These are phyloP conservation scores for Hygrophila difformis DNA, from an alignment of 257 asterid genomes.

Conservation along the genomic window DNA sequence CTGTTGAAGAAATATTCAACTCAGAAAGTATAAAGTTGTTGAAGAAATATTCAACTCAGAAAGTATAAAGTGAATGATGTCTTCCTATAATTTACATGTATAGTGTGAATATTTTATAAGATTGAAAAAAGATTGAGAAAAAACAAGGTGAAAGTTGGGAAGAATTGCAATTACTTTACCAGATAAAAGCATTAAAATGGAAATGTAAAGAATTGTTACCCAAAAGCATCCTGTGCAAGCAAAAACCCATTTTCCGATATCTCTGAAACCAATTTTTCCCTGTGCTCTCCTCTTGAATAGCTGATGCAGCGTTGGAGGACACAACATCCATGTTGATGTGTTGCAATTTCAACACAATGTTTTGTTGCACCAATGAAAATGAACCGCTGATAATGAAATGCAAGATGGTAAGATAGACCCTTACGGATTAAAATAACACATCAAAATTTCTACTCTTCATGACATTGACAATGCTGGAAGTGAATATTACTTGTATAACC, in stretches of 20 bases:
- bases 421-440: no score
- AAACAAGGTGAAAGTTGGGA: no score
- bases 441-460: no score
- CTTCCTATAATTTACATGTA: no score
- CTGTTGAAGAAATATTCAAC: no score
- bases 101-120: no score
- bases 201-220: slow-evolving; percentile 31
- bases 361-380: slow-evolving; percentile 79
- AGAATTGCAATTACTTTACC: neutral
- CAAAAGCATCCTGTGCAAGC: slow-evolving; percentile 92
- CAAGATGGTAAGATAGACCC: neutral
- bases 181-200: neutral
- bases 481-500: no score
- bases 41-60: no score
- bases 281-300: slow-evolving; percentile 56
- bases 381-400: slow-evolving; percentile 40
- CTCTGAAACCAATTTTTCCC: slow-evolving; percentile 56
- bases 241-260: slow-evolving; percentile 62
- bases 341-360: slow-evolving; percentile 80
- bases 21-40: no score
- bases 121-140: no score
- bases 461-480: neutral
- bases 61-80: no score
- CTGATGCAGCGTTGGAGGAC: slow-evolving; percentile 88
- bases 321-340: slow-evolving; percentile 93